phyloP scores from a whole-genome alignment of 2,329 filamentous ascomycete species.

The Pleoardoris graminearum region DNA sequence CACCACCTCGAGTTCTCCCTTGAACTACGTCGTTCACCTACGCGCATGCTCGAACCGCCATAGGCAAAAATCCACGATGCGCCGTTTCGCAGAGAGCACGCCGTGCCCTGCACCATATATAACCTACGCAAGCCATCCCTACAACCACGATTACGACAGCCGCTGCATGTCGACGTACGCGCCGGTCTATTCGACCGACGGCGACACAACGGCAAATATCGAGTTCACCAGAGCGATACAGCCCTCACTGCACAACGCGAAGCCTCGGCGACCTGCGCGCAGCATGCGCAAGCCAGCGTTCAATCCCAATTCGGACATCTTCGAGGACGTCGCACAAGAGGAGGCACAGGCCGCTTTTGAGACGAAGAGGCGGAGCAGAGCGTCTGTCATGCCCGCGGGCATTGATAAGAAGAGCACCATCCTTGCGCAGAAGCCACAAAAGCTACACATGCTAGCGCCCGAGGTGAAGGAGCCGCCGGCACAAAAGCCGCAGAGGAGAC shows the following conservation, averaged over 20 bases:
- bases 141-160: slow-evolving; percentile 26
- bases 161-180: slow-evolving; percentile 35
- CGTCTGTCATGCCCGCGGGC: slow-evolving; percentile 29
- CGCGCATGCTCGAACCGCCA: not conserved
- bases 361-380: slow-evolving; percentile 31
- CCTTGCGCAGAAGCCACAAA: slow-evolving; percentile 44
- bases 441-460: slow-evolving; percentile 30
- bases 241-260: slow-evolving; percentile 31
- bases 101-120: slow-evolving; percentile 41
- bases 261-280: slow-evolving; percentile 40
- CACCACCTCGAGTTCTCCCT: not conserved
- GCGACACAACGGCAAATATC: slow-evolving; percentile 43
- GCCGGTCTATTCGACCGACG: slow-evolving; percentile 36
- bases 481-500: slow-evolving; percentile 36
- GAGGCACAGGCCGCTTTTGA: slow-evolving; percentile 30
- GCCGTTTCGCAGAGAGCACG: slow-evolving; percentile 41
- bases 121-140: slow-evolving; percentile 28
- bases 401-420: slow-evolving; percentile 35
- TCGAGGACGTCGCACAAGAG: slow-evolving; percentile 44
- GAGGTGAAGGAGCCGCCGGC: slow-evolving; percentile 26
- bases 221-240: slow-evolving; percentile 46
- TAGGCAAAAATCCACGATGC: slow-evolving; percentile 27
- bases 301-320: slow-evolving; percentile 42
- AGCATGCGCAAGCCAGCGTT: slow-evolving; percentile 33
- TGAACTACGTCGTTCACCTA: not conserved